Percentiles rank a stretch among this genome's conserved stretches.
phyloP scores from a whole-genome alignment of 2,329 filamentous ascomycete genomes.

The Cercospora sp. region DNA sequence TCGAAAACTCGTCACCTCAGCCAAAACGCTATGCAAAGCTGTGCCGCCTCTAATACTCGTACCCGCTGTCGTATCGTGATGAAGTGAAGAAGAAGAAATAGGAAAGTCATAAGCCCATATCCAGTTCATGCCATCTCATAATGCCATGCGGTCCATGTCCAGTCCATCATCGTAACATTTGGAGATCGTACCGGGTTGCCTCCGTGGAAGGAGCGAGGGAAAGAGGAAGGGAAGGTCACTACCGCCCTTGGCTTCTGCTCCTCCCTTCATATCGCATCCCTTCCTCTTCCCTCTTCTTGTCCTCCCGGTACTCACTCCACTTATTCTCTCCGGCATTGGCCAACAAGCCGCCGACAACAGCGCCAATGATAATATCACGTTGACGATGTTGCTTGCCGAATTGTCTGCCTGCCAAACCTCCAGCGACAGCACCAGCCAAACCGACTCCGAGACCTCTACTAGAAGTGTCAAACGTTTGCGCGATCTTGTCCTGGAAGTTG shows the following conservation, averaged over 20 bases:
- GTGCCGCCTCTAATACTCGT: background rate
- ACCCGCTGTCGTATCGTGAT: background rate
- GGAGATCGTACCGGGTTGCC: background rate
- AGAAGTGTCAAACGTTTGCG: conserved; percentile 39
- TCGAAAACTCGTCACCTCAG: background rate
- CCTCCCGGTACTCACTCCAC: conserved; percentile 32
- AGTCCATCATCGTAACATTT: background rate
- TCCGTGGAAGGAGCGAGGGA: background rate
- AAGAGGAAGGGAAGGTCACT: background rate
- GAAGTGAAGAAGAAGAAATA: background rate
- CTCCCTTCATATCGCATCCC: conserved; percentile 25
- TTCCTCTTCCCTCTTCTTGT: conserved; percentile 31
- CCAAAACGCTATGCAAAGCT: background rate
- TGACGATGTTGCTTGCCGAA: conserved; percentile 36
- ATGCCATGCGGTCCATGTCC: background rate
- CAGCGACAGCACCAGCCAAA: conserved; percentile 39
- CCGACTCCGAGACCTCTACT: conserved; percentile 36
- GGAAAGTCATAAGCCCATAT: background rate
- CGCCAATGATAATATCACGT: conserved; percentile 39
- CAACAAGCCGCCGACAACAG: conserved; percentile 38
- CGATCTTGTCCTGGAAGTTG: conserved; percentile 34
- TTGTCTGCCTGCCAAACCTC: conserved; percentile 37
- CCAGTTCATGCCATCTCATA: background rate
- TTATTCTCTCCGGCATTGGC: conserved; percentile 40
- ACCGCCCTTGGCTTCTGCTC: conserved; percentile 28